These are phyloP conservation scores for Jatropha podagrica DNA, from an alignment of 441 rosid species.

Conservation along the genomic window DNA sequence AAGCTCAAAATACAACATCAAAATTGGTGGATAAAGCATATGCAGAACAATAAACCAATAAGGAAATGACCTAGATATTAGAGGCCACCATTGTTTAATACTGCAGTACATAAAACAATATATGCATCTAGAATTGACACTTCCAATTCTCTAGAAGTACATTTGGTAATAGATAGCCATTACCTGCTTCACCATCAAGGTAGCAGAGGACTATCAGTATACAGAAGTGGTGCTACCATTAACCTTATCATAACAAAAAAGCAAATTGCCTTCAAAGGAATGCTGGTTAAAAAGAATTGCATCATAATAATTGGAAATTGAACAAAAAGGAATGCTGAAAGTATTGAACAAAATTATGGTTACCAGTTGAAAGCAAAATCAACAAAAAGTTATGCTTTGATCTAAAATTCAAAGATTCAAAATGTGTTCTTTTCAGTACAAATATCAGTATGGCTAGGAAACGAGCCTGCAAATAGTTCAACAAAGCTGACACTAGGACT, in stretches of 20 bases:
- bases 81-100: not conserved
- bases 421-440: not conserved
- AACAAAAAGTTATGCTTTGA: not conserved
- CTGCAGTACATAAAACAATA: not conserved
- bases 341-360: not conserved
- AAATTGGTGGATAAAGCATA: not conserved
- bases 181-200: not conserved
- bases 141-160: not conserved
- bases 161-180: not conserved
- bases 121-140: not conserved
- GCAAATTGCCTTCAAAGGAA: not conserved
- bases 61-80: not conserved
- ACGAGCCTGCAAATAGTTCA: not conserved
- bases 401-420: not conserved
- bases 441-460: not conserved
- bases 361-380: not conserved
- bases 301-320: too few species aligned
- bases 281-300: too few species aligned
- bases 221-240: not conserved
- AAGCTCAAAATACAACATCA: not conserved
- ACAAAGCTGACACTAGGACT: not conserved
- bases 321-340: too few species aligned
- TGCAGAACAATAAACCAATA: not conserved
- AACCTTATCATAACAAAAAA: not conserved
- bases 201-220: not conserved